These are phyloP conservation scores for Penicillium brevicompactum DNA, from an alignment of 2,329 filamentous ascomycete species.

Conservation along the genomic window DNA sequence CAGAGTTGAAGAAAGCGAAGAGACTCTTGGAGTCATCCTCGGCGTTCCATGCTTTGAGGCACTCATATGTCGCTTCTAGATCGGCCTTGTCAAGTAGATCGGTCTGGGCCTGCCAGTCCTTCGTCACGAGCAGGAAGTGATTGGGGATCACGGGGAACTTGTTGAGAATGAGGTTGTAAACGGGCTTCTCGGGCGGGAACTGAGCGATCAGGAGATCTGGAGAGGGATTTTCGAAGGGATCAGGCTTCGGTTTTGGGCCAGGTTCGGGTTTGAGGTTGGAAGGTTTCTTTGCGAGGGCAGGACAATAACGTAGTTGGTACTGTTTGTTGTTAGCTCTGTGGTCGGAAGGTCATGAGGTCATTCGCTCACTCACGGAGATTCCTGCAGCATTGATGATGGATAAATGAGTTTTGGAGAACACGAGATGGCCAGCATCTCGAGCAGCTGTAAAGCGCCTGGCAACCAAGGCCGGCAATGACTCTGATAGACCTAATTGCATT, in stretches of 20 bases:
- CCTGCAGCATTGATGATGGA: slow-evolving; percentile 37
- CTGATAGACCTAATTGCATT: slow-evolving; percentile 42
- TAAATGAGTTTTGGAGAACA: slow-evolving; percentile 45
- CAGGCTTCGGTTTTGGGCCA: slow-evolving; percentile 34
- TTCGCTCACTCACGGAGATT: slow-evolving; percentile 34
- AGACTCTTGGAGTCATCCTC: slow-evolving; percentile 28
- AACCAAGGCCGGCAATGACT: slow-evolving; percentile 40
- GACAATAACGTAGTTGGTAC: slow-evolving; percentile 54
- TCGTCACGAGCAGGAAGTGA: slow-evolving; percentile 54
- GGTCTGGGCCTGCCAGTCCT: slow-evolving; percentile 45
- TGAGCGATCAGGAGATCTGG: slow-evolving; percentile 45
- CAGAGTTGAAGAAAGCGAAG: slow-evolving; percentile 55
- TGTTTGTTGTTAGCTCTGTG: slow-evolving; percentile 19
- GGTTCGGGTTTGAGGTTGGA: slow-evolving; percentile 26
- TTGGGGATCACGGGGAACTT: slow-evolving; percentile 53
- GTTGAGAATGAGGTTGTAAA: slow-evolving; percentile 48
- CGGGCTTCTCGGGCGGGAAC: slow-evolving; percentile 37
- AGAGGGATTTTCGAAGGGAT: slow-evolving; percentile 49
- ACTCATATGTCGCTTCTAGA: slow-evolving; percentile 44
- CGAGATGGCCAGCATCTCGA: slow-evolving; percentile 38
- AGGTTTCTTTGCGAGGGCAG: slow-evolving; percentile 50
- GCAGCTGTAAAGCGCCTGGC: slow-evolving; percentile 38
- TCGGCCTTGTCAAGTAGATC: slow-evolving; percentile 47
- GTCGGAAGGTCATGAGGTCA: not conserved
- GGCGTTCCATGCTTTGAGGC: slow-evolving; percentile 44